Conservation (phyloP, 202 grass and related monocot genomes). For the Zizania palustris region DNA sequence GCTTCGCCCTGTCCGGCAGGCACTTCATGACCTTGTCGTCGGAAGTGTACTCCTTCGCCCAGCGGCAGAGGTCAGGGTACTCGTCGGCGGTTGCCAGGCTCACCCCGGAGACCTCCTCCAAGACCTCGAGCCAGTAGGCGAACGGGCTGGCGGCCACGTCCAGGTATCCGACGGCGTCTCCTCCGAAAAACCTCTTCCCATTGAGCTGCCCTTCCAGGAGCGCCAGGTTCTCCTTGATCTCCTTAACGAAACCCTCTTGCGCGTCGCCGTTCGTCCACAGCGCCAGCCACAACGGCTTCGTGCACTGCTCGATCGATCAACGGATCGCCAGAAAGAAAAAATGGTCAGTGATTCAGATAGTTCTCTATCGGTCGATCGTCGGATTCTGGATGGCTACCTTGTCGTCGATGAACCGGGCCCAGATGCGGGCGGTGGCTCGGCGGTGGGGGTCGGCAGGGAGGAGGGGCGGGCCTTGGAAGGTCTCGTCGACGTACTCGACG, state of each 20-base stretch:
- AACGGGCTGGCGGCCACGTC: conserved; percentile 47
- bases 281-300: conserved; percentile 46
- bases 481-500: conserved; percentile 57
- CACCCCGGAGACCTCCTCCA: conserved; percentile 52
- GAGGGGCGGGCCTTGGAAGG: conserved; percentile 25
- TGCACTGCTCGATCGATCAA: background rate
- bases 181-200: conserved; percentile 61
- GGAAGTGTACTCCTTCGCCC: conserved; percentile 42
- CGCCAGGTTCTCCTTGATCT: conserved; percentile 43
- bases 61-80: conserved; percentile 43
- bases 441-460: conserved; percentile 45
- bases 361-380: no score
- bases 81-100: conserved; percentile 35
- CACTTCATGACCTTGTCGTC: conserved; percentile 35
- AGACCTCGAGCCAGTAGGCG: conserved; percentile 43
- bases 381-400: conserved; percentile 33
- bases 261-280: conserved; percentile 53
- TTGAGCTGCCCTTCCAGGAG: conserved; percentile 50
- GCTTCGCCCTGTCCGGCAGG: conserved; percentile 38
- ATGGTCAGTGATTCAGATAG: background rate
- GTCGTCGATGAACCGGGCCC: conserved; percentile 60
- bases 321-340: background rate
- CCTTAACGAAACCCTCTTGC: conserved; percentile 18
- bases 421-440: conserved; percentile 54
- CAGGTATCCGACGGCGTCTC: conserved; percentile 46